Conservation (phyloP, 2,329 filamentous ascomycete genomes). For the Trichophyton benhamiae region DNA sequence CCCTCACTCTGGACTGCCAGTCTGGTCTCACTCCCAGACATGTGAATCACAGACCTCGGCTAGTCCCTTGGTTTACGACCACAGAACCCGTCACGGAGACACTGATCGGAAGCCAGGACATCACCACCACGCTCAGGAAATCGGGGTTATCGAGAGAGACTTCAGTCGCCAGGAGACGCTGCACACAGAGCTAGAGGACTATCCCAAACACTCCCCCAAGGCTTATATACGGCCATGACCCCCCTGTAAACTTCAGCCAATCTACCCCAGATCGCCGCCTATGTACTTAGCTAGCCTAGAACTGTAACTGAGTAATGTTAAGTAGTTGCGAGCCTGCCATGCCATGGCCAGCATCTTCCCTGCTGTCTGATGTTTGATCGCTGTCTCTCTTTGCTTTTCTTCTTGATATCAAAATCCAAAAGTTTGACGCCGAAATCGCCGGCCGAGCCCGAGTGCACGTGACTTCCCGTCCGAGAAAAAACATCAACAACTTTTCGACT, state of each 20-base stretch:
- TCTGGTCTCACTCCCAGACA: not conserved
- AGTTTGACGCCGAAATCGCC: not conserved
- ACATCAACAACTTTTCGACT: constrained; percentile 4
- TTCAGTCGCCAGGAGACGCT: constrained; percentile 8
- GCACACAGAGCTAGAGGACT: not conserved
- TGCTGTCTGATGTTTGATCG: not conserved
- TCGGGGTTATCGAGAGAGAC: constrained; percentile 5
- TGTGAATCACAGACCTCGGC: constrained; percentile 1
- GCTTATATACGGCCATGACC: constrained; percentile 3
- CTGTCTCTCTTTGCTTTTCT: not conserved
- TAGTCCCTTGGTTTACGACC: not conserved
- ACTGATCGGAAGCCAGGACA: not conserved
- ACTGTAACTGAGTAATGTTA: not conserved
- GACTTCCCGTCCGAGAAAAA: constrained; percentile 7
- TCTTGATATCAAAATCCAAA: not conserved
- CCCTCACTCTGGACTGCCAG: not conserved
- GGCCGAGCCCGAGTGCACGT: constrained; percentile 1
- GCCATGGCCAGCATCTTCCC: not conserved
- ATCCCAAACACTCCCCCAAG: constrained; percentile 2
- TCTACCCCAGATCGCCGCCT: not conserved
- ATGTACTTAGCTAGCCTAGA: not conserved
- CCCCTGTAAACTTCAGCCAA: not conserved
- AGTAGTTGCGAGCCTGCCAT: not conserved
- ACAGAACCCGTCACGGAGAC: not conserved
- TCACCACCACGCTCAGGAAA: constrained; percentile 1